Evolutionary conservation across 306 rosid genomes (phyloP), one percentile per base, ranked within the genome.

Genomic region (Amphicarpaea edgeworthii): DNA sequence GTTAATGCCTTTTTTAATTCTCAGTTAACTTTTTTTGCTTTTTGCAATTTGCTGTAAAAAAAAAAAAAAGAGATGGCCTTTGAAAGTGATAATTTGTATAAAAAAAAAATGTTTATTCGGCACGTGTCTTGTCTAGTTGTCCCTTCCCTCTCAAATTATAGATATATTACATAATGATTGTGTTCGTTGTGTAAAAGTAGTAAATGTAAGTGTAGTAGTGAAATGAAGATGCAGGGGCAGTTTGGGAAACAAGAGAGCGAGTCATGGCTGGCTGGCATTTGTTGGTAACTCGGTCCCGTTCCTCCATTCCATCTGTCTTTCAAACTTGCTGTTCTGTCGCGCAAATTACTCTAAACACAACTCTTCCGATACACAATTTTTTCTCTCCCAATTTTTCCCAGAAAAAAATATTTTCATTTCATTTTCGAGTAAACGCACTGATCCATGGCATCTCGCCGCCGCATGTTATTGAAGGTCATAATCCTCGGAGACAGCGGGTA

Each of bases 401-500:
- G 0, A 23, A 68, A 12, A 6, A 12, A 16, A 50, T 8, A 45
- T 59, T 30, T 30, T 30, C 37, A 30, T 30, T 32, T 17, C 7
- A 45, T 43, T 60, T 73, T 51, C 17, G 10, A 64, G 9, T 26
- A 24, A 8, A 12, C 67, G 32, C 4, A 28, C 46, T 41, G 68
- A 82, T 82, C 91, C 51, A 96, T 96, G 99, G 96, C 99, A 47
- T 90, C 99, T 70, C 98, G 99, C 38, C 86, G 99, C 68, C 99
- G 99, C 84, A 92, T 96, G 97, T 88, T 96, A 16, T 83, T 96
- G 37, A 96, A 96, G 89, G 98, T 96, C 91, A 92, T 96, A 37
- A 96, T 96, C 90, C 97, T 92, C 71, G 99, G 99, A 30, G 99
- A 96, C 67, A 96, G 99, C 82, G 99, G 99, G 99, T 96, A 86